phyloP scores from a whole-genome alignment of 129 eudicot species.

The Arctium minus region DNA sequence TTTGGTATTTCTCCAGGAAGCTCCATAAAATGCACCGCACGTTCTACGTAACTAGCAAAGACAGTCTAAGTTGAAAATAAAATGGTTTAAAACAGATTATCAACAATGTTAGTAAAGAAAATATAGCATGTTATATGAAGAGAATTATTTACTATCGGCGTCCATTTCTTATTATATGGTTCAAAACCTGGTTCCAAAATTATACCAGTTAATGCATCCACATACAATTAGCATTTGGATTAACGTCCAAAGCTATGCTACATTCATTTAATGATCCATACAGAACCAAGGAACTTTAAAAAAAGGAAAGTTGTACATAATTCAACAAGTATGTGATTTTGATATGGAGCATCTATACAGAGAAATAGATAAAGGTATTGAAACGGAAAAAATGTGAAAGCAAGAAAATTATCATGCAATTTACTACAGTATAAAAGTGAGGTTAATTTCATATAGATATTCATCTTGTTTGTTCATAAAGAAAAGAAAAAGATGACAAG shows the following conservation, averaged over 20 bases:
- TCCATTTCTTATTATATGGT: background rate
- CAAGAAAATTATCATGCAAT: background rate
- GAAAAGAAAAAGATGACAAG: background rate
- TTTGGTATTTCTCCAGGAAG: slow-evolving; percentile 96
- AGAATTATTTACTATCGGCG: background rate
- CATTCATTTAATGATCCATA: background rate
- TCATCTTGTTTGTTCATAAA: background rate
- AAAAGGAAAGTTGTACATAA: background rate
- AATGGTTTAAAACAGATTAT: slow-evolving; percentile 4
- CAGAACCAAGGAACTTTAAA: background rate
- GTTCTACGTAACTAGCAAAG: slow-evolving; percentile 80
- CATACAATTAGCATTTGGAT: background rate
- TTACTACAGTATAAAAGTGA: background rate
- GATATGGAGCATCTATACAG: background rate
- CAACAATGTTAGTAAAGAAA: slow-evolving; percentile 6
- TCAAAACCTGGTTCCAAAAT: background rate
- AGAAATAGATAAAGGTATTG: background rate
- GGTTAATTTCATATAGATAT: background rate
- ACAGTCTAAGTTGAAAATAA: slow-evolving; percentile 47
- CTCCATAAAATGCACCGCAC: slow-evolving; percentile 96
- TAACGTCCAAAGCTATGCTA: background rate
- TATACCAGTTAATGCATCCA: background rate
- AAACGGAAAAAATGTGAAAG: background rate
- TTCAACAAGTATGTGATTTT: background rate
- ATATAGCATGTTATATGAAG: background rate